These are phyloP conservation scores for Psilocybe azurescens DNA, from an alignment of 768 basidiomycete species.

Conservation along the genomic window DNA sequence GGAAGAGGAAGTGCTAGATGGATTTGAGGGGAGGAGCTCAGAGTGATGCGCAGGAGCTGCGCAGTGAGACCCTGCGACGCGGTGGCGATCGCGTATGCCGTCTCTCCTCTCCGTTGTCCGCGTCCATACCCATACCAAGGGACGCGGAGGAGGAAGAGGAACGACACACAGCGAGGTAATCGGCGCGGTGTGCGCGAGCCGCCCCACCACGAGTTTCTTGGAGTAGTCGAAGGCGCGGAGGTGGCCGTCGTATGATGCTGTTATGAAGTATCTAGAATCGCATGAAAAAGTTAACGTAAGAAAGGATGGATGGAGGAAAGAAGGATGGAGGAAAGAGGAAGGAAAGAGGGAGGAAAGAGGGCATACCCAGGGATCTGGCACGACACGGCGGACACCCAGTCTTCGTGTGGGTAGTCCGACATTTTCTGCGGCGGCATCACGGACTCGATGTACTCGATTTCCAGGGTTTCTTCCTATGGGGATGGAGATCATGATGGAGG, in stretches of 20 bases:
- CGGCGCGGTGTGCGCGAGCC: conserved; percentile 64
- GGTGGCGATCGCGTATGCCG: conserved; percentile 56
- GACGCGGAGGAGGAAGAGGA: too few species aligned
- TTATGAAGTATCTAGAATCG: conserved; percentile 79
- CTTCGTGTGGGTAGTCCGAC: conserved; percentile 82
- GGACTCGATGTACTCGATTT: conserved; percentile 92
- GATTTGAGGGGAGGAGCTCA: conserved; percentile 28
- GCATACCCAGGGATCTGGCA: conserved; percentile 61
- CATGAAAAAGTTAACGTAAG: conserved; percentile 5
- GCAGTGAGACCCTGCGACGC: conserved; percentile 84
- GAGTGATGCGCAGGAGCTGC: conserved; percentile 51
- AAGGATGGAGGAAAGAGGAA: not conserved
- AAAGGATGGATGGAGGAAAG: not conserved
- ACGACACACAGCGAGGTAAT: conserved; percentile 70
- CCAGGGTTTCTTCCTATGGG: conserved; percentile 91
- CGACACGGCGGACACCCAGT: conserved; percentile 90
- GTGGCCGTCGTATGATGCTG: conserved; percentile 82
- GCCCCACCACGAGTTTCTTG: conserved; percentile 55
- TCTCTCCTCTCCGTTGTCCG: conserved; percentile 14
- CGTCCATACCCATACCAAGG: not conserved
- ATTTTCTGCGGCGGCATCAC: conserved; percentile 86
- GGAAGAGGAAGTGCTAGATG: too few species aligned
- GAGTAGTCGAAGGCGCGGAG: conserved; percentile 78
- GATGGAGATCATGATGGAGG: not conserved
- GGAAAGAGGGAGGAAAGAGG: conserved; percentile 6